Base-by-base conservation (phyloP, 208 protist genomes). In the Trypanosoma cruzi region DNA sequence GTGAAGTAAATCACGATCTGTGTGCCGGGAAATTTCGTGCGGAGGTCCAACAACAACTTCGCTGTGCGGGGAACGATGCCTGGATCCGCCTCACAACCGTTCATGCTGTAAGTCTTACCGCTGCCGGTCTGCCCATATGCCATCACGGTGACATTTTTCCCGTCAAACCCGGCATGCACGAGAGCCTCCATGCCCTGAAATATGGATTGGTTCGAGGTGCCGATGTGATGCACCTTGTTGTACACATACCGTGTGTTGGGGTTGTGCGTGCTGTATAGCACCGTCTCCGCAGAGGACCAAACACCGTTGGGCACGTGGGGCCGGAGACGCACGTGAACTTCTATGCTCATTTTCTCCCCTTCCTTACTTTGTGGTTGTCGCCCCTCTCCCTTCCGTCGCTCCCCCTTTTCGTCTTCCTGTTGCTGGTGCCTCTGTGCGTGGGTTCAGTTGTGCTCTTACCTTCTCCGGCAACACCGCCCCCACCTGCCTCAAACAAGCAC, bases 51-150 rank as follows among this genome's bases (percentile, higher is more conserved):
- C 55, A 94, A 65, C 32, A 94, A 69, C 50, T 79, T 74, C 22
- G 88, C 92, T 0, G 89, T 72, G 18, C 75, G 68, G 24, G 65
- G 71, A n/a, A 81, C 65, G 63, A 81, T 29, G 42, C 76, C 76
- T 16, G 29, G 49, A 60, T 81, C 71, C 7, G 5, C 37, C 29
- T 59, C 44, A n/a, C 75, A 77, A 7, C 92, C 92, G 71, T 95
- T 84, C 92, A 97, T 97, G 59, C 87, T 94, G 72, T 97, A 64
- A 22, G 89, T 95, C 69, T 97, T 97, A n/a, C 92, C 96, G 62
- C 86, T 92, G 32, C 89, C 89, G 10, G 96, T 98, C 67, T 92
- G 88, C n/a, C 94, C 94, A 65, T 97, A 98, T 7, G 93, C 90
- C 76, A 98, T 94, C 48, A 98, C 73, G 11, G 92, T 94, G 67